Percentiles rank a stretch among this genome's conserved stretches.
phyloP scores from a whole-genome alignment of 768 basidiomycete genomes.

The Pulveroboletus sp. region DNA sequence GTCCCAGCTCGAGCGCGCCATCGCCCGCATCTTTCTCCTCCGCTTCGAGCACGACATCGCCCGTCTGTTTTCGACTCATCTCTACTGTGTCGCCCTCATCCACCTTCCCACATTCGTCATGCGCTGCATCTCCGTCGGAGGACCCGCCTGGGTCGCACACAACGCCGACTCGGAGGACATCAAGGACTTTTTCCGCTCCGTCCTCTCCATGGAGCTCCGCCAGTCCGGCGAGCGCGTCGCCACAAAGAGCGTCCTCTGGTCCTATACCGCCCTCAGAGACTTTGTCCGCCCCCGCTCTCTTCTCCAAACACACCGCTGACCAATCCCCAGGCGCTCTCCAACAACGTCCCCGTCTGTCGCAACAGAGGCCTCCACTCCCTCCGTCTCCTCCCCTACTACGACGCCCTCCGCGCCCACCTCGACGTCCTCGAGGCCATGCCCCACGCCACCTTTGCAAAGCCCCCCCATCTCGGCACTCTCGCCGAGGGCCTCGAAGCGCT shows the following conservation, averaged over 20 bases:
- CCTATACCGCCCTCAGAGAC: constrained; percentile 70
- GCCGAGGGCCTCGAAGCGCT: constrained; percentile 56
- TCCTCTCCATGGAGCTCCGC: constrained; percentile 71
- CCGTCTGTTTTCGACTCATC: constrained; percentile 65
- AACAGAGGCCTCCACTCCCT: constrained; percentile 65
- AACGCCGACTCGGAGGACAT: constrained; percentile 67
- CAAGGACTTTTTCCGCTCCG: constrained; percentile 69
- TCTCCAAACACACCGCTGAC: no score
- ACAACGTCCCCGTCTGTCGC: constrained; percentile 61
- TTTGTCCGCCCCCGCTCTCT: constrained; percentile 59
- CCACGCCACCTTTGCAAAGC: constrained; percentile 55
- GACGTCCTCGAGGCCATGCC: constrained; percentile 58
- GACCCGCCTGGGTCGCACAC: constrained; percentile 64
- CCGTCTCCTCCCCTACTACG: constrained; percentile 57
- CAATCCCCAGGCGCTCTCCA: constrained; percentile 56
- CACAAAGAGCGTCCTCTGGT: constrained; percentile 77
- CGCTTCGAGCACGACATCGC: constrained; percentile 75
- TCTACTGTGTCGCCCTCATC: constrained; percentile 60
- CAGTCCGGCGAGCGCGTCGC: constrained; percentile 76
- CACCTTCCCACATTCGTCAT: constrained; percentile 67
- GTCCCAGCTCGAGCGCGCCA: constrained; percentile 63
- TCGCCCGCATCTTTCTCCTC: constrained; percentile 61
- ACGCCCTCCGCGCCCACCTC: constrained; percentile 58
- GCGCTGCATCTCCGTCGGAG: constrained; percentile 56
- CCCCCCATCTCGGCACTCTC: constrained; percentile 59